A percentile compares a stretch with the other conserved stretches of the same genome.
Conservation (phyloP, 2,329 filamentous ascomycete genomes). For the Calonectria leucothoes region DNA sequence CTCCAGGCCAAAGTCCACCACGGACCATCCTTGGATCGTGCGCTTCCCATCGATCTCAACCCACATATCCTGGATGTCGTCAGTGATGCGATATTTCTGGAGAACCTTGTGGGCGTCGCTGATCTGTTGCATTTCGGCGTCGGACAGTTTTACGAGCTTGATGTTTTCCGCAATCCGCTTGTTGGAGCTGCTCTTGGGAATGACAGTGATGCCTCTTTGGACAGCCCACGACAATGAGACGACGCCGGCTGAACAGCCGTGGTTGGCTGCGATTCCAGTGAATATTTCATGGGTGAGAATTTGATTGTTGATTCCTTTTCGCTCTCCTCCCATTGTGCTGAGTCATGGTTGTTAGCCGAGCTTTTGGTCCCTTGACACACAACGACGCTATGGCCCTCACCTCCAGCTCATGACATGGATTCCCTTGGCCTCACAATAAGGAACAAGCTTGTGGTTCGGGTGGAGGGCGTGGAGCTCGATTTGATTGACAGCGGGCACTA, state of each 20-base stretch:
- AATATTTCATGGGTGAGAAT: conserved; percentile 5
- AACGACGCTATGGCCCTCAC: background rate
- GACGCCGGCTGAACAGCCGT: background rate
- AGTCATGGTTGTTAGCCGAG: background rate
- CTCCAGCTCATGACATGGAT: conserved; percentile 21
- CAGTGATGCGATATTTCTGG: background rate
- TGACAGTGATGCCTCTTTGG: conserved; percentile 8
- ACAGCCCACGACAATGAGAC: conserved; percentile 16
- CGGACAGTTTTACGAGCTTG: conserved; percentile 1
- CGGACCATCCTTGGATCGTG: conserved; percentile 11
- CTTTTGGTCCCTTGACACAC: background rate
- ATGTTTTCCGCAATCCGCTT: conserved; percentile 14
- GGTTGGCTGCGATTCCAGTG: background rate
- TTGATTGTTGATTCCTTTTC: background rate
- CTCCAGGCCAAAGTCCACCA: conserved; percentile 19
- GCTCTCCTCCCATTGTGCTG: conserved; percentile 12
- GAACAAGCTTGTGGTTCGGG: conserved; percentile 6
- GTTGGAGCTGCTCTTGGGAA: conserved; percentile 18
- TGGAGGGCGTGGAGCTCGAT: conserved; percentile 15
- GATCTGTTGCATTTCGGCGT: conserved; percentile 1
- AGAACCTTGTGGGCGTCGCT: conserved; percentile 2
- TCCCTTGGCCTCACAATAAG: conserved; percentile 10
- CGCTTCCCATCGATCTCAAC: conserved; percentile 13
- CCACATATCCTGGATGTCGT: background rate
- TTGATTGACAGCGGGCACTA: conserved; percentile 15